Conservation (phyloP, 1,139 yeast species). For the Scheffersomyces stambukii region DNA sequence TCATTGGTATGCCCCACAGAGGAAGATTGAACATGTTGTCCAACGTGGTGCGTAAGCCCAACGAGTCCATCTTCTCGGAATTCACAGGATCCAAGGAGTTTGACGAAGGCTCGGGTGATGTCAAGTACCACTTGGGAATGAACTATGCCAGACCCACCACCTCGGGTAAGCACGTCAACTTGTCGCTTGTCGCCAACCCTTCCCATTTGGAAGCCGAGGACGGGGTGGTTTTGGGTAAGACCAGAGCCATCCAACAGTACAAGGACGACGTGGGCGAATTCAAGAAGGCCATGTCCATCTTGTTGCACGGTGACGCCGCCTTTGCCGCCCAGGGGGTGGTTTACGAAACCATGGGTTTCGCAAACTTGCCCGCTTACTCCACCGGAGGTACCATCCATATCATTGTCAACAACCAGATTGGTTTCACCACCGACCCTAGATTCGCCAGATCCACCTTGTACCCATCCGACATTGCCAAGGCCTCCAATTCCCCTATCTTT, state of each 20-base stretch:
- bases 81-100: conserved; percentile 85
- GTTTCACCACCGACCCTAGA: conserved; percentile 98
- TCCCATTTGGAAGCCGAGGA: conserved; percentile 99
- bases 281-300: conserved; percentile 85
- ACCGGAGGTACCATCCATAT: conserved; percentile 98
- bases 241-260: conserved; percentile 93
- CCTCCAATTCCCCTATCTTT: conserved; percentile 97
- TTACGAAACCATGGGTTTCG: conserved; percentile 96
- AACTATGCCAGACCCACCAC: conserved; percentile 98
- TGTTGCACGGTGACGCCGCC: conserved; percentile 99
- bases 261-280: conserved; percentile 80
- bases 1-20: conserved; percentile 99
- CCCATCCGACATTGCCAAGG: conserved; percentile 96
- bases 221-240: conserved; percentile 97
- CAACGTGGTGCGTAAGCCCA: conserved; percentile 97
- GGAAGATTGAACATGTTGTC: conserved; percentile 98
- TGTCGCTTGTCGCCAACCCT: conserved; percentile 96
- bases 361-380: conserved; percentile 87
- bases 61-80: conserved; percentile 95
- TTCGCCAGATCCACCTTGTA: conserved; percentile 96
- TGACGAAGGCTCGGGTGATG: conserved; percentile 97
- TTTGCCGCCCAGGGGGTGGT: conserved; percentile 99
- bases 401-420: conserved; percentile 96
- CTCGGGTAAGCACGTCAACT: conserved; percentile 92
- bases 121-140: conserved; percentile 98